Evolutionary conservation across 2,329 filamentous ascomycete genomes (phyloP), one percentile per base, ranked within the genome.

Genomic region (Ophiostoma ips): DNA sequence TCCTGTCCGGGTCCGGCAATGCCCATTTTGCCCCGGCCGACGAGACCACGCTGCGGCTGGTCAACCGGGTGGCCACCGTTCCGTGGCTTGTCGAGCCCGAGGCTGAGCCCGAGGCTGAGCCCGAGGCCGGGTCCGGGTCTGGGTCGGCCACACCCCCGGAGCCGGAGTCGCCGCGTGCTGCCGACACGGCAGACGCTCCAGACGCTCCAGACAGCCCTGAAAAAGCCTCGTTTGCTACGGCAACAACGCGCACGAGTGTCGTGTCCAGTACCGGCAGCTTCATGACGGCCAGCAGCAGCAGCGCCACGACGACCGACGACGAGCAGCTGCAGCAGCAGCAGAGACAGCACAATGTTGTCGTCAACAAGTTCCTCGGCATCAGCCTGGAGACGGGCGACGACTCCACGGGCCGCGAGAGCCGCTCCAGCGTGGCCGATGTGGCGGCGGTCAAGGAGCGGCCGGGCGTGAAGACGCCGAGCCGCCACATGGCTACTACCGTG

Each of bases 381-480:
- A 84, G 79, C 53, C 70, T 90, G 3, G 76, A 79, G 1, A 71
- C 76, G 2, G 67, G 68, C 2, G 77, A 84, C 48, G 92, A 86
- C 61, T 80, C 74, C 59, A 69, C 11, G 15, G 47, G 84, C 48
- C 76, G 75, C n/a, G 77, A 76, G 45, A 94, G 87, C 61, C 80
- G 74, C 44, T 71, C 79, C 31, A 84, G 90, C 58, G 79, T 94
- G 37, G 87, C 79, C 33, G 84, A 92, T 58, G 79, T 94, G 38
- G 87, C 87, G 7, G 77, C 79, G 11, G 83, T 88, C 41, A 86
- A 75, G 62, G 87, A 90, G 65, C 88, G 85, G 63, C 87, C 87
- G 0, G 87, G 84, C 1, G 79, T 90, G 19, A 81, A 88, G 59
- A 88, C 87, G 16, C 87, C 86, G 6, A 87, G 85, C 61, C 74